phyloP scores from a whole-genome alignment of 2,329 filamentous ascomycete species.

The Botrytis fragariae region DNA sequence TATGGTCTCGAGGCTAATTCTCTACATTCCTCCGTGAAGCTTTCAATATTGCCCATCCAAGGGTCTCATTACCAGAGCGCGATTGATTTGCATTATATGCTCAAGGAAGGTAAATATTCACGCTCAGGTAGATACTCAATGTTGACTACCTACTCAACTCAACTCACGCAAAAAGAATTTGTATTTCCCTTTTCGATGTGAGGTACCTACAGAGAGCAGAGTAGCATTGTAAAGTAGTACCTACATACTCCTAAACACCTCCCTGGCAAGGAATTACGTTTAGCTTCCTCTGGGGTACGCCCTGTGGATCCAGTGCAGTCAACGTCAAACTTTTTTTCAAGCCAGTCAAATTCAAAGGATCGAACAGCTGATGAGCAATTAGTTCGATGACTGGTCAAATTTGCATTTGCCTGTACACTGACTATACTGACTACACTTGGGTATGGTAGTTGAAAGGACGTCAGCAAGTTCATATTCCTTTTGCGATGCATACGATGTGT shows the following conservation, averaged over 20 bases:
- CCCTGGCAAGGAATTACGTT: constrained; percentile 15
- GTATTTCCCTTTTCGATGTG: not conserved
- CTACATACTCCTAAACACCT: not conserved
- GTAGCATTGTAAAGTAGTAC: too few relatives aligned
- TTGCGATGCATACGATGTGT: not conserved
- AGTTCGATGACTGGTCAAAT: not conserved
- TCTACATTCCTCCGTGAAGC: not conserved
- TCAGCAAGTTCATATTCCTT: not conserved
- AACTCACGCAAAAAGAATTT: not conserved
- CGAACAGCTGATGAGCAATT: not conserved
- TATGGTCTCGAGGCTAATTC: not conserved
- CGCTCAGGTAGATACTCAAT: not conserved
- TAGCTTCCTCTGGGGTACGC: constrained; percentile 20
- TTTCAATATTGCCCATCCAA: not conserved
- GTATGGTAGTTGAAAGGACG: not conserved
- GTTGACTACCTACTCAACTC: not conserved
- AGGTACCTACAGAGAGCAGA: not conserved
- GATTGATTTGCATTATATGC: not conserved
- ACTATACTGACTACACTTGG: not conserved
- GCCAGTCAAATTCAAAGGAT: not conserved
- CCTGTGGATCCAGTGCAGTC: not conserved
- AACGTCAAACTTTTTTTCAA: constrained; percentile 4
- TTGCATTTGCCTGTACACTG: not conserved
- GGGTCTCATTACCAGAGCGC: not conserved
- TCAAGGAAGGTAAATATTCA: not conserved